A percentile compares a stretch with the other conserved stretches of the same genome.
These are phyloP conservation scores for Xylariaceae sp. DNA, from an alignment of 2,329 filamentous ascomycete species.

Conservation along the genomic window DNA sequence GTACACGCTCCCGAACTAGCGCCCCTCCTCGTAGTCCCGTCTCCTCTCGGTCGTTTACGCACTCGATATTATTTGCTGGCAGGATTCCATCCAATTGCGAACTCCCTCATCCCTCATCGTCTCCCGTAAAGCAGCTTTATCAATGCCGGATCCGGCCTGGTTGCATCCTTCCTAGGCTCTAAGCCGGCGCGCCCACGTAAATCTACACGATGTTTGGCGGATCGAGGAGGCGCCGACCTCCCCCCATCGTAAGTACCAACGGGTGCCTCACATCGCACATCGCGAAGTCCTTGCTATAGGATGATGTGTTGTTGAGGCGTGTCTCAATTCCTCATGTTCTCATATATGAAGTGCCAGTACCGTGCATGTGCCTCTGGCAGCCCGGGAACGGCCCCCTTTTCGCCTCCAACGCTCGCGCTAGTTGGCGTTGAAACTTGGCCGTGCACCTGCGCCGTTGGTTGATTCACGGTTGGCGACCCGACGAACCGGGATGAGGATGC, in stretches of 20 bases:
- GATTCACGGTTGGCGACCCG: background rate
- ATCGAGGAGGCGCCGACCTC: constrained; percentile 46
- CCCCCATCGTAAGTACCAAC: constrained; percentile 42
- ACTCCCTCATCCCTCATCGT: constrained; percentile 1
- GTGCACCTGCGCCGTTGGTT: background rate
- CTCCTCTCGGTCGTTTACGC: background rate
- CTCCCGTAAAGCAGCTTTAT: constrained; percentile 16
- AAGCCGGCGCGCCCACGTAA: constrained; percentile 21
- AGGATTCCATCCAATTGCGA: constrained; percentile 14
- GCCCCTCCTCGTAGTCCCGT: background rate
- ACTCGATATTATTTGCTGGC: background rate
- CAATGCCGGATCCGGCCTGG: constrained; percentile 25
- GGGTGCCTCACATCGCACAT: background rate
- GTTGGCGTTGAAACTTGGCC: background rate
- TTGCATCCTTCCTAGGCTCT: constrained; percentile 19
- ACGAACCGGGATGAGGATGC: background rate
- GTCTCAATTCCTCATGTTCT: background rate
- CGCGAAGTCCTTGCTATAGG: constrained; percentile 1
- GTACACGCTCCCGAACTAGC: background rate
- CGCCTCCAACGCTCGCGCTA: background rate
- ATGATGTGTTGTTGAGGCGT: background rate
- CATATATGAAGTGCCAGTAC: background rate
- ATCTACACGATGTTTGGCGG: constrained; percentile 43
- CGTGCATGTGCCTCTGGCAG: background rate
- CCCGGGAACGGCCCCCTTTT: background rate